Conservation (phyloP, 2,329 filamentous ascomycete genomes). For the Neofusicoccum cordaticola region DNA sequence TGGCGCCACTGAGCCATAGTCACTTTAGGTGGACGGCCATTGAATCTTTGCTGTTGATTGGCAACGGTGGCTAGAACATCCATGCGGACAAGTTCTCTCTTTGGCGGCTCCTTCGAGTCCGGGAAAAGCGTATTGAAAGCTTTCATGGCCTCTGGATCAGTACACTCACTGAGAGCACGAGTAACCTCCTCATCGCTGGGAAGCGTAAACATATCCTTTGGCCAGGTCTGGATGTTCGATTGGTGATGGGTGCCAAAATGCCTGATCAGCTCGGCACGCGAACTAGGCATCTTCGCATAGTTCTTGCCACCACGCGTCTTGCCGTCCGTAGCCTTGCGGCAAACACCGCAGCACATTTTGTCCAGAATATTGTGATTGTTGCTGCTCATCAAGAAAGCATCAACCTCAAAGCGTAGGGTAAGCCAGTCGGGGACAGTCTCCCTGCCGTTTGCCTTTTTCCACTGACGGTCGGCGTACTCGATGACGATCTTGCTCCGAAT, state of each 20-base stretch:
- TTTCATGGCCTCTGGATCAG: not conserved
- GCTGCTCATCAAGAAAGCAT: conserved; percentile 13
- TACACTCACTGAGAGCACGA: not conserved
- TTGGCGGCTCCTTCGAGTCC: conserved; percentile 10
- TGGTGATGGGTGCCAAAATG: conserved; percentile 14
- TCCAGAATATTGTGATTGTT: conserved; percentile 17
- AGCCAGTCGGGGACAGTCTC: not conserved
- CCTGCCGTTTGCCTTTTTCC: conserved; percentile 4
- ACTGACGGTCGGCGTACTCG: conserved; percentile 22
- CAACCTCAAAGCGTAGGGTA: conserved; percentile 10
- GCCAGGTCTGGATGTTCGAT: conserved; percentile 5
- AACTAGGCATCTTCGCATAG: conserved; percentile 13
- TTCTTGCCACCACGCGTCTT: conserved; percentile 17
- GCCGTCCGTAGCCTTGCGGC: conserved; percentile 2
- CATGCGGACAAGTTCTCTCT: conserved; percentile 9
- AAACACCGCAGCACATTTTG: conserved; percentile 16
- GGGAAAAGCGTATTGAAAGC: conserved; percentile 13
- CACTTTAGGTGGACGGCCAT: not conserved
- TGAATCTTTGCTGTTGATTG: conserved; percentile 12
- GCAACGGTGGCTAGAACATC: conserved; percentile 9
- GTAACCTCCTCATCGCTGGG: conserved; percentile 13
- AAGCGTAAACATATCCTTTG: conserved; percentile 16
- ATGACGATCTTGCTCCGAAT: conserved; percentile 27
- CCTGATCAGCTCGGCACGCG: conserved; percentile 10
- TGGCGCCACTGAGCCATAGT: conserved; percentile 11